Percentiles rank a stretch among this genome's conserved stretches.
Evolutionary conservation across 495 filamentous ascomycete genomes (phyloP).

Genomic region (Amniculicola lignicola): DNA sequence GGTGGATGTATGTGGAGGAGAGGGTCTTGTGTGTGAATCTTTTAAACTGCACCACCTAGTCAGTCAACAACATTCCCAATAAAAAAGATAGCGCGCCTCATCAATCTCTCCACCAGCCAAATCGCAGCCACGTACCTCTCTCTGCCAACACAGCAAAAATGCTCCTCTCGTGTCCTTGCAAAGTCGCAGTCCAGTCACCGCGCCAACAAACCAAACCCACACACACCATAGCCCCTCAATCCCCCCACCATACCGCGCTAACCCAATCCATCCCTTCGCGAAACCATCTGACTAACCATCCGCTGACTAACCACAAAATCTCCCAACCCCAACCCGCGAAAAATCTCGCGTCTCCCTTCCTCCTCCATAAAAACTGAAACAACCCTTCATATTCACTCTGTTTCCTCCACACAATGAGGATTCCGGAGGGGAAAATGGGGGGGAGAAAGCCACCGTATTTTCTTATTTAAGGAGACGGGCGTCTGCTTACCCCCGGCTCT

Average conservation of each 20-base stretch:
- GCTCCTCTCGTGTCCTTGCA: too few relatives aligned
- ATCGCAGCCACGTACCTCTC: too few relatives aligned
- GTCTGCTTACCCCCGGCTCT: slow-evolving; percentile 41
- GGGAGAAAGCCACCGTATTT: slow-evolving; percentile 51
- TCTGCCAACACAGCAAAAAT: too few relatives aligned
- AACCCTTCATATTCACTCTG: slow-evolving; percentile 84
- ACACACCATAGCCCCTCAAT: too few relatives aligned
- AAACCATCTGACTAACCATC: slow-evolving; percentile 9
- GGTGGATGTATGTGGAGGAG: too few relatives aligned
- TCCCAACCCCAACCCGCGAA: slow-evolving; percentile 1
- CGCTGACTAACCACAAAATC: slow-evolving; percentile 15
- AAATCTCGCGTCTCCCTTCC: slow-evolving; percentile 40
- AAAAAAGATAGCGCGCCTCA: too few relatives aligned
- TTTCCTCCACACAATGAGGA: slow-evolving; percentile 57
- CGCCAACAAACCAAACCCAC: slow-evolving; percentile 9
- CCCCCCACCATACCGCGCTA: not conserved
- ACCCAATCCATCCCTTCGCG: slow-evolving; percentile 1
- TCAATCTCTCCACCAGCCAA: too few relatives aligned
- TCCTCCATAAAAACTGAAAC: slow-evolving; percentile 56
- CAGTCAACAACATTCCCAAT: too few relatives aligned
- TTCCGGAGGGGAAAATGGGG: slow-evolving; percentile 74
- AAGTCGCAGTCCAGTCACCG: too few relatives aligned
- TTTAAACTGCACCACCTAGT: too few relatives aligned
- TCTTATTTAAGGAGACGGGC: too few relatives aligned
- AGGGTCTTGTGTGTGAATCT: too few relatives aligned